Conservation (phyloP, 2,329 filamentous ascomycete species). For the Paradendryphiella salina region DNA sequence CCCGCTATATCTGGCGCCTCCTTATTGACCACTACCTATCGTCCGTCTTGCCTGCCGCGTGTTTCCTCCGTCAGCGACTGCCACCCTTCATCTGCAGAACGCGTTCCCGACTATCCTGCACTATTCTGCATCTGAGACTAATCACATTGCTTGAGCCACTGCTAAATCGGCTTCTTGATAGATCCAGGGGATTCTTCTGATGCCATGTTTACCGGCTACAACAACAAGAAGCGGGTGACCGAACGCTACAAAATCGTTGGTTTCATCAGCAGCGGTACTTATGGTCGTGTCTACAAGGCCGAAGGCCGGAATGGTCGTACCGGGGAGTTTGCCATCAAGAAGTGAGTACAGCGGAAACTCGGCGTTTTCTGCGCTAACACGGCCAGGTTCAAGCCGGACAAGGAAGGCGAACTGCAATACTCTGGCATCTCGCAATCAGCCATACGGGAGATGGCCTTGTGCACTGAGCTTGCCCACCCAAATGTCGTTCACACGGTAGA, state of each 20-base stretch:
- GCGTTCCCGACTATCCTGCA: not conserved
- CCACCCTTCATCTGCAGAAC: conserved; percentile 9
- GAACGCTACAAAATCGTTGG: conserved; percentile 96
- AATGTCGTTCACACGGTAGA: conserved; percentile 92
- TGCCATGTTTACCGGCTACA: conserved; percentile 56
- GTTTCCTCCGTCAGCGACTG: conserved; percentile 15
- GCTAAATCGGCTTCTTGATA: conserved; percentile 16
- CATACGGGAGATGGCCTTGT: conserved; percentile 95
- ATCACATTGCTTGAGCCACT: not conserved
- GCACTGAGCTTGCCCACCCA: conserved; percentile 83
- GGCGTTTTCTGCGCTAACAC: conserved; percentile 21
- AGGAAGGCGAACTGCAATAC: conserved; percentile 96
- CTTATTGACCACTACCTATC: conserved; percentile 16
- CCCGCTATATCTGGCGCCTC: conserved; percentile 12
- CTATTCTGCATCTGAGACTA: not conserved
- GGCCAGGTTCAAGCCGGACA: conserved; percentile 85
- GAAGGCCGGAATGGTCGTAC: conserved; percentile 71
- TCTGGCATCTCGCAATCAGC: conserved; percentile 97
- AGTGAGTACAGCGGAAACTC: conserved; percentile 58
- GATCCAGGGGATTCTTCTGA: conserved; percentile 33
- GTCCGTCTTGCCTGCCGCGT: conserved; percentile 22
- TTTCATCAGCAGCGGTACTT: conserved; percentile 97
- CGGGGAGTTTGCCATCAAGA: conserved; percentile 96
- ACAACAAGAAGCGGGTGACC: conserved; percentile 79
- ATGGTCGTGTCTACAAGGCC: conserved; percentile 97